A percentile compares a stretch with the other conserved stretches of the same genome.
Conservation (phyloP, 1,284 basidiomycete species). For the Fomitopsis betulina region DNA sequence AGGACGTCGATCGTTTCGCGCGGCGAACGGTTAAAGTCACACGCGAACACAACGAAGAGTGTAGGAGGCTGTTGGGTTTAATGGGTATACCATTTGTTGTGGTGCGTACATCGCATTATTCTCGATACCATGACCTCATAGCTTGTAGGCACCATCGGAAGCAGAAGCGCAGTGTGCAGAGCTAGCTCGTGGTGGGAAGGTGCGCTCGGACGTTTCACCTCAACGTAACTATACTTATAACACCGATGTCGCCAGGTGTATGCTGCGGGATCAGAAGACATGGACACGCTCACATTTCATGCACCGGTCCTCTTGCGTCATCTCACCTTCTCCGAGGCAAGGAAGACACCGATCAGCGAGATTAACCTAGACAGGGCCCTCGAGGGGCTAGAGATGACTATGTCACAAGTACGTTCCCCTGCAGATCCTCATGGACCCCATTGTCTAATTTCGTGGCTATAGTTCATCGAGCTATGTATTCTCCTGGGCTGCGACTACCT, state of each 20-base stretch:
- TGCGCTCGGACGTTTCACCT: slow-evolving; percentile 21
- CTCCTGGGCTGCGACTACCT: slow-evolving; percentile 98
- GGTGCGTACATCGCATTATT: slow-evolving; percentile 39
- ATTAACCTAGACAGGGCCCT: slow-evolving; percentile 83
- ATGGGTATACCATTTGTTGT: slow-evolving; percentile 98
- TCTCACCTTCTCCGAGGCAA: slow-evolving; percentile 97
- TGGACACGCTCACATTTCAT: slow-evolving; percentile 98
- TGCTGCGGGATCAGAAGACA: slow-evolving; percentile 97
- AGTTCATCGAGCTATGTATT: slow-evolving; percentile 98
- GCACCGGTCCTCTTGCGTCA: slow-evolving; percentile 92
- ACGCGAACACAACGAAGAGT: slow-evolving; percentile 95
- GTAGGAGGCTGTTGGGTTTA: slow-evolving; percentile 78
- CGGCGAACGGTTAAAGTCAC: slow-evolving; percentile 95
- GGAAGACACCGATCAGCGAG: slow-evolving; percentile 96
- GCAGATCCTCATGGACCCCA: background rate
- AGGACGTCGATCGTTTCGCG: slow-evolving; percentile 90
- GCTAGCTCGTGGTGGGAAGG: slow-evolving; percentile 91
- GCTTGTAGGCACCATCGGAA: slow-evolving; percentile 85
- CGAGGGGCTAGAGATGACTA: slow-evolving; percentile 87
- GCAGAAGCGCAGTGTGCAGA: slow-evolving; percentile 99
- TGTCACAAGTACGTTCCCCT: slow-evolving; percentile 67
- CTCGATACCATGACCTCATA: background rate
- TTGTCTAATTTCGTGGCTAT: background rate
- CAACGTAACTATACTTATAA: background rate
- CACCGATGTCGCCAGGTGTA: slow-evolving; percentile 59